Percentiles rank a stretch among this genome's conserved stretches.
Evolutionary conservation across 495 filamentous ascomycete genomes (phyloP).

Genomic region (Tricharina praecox): DNA sequence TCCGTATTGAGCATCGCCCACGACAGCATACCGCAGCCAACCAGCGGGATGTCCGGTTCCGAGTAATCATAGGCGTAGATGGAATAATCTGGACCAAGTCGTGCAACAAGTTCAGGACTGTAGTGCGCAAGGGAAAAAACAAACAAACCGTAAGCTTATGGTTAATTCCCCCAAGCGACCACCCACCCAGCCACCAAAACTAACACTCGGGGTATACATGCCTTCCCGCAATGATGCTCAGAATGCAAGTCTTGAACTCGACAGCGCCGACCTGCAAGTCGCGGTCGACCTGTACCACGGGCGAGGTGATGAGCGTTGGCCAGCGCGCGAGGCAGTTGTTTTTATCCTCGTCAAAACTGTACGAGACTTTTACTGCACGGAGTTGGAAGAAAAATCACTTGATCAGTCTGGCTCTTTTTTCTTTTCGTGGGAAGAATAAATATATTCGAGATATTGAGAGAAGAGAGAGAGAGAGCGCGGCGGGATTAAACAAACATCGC

Average conservation of each 20-base stretch:
- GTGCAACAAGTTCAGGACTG: slow-evolving; percentile 76
- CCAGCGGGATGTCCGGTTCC: slow-evolving; percentile 77
- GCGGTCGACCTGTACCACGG: slow-evolving; percentile 64
- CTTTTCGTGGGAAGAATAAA: too few relatives aligned
- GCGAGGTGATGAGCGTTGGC: slow-evolving; percentile 63
- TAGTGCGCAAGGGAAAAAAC: slow-evolving; percentile 24
- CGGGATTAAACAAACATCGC: slow-evolving; percentile 6
- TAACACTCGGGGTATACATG: too few relatives aligned
- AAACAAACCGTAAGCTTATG: slow-evolving; percentile 4
- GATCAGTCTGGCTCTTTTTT: not conserved
- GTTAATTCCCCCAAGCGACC: slow-evolving; percentile 7
- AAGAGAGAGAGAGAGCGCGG: too few relatives aligned
- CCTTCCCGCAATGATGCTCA: slow-evolving; percentile 64
- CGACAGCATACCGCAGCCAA: slow-evolving; percentile 92
- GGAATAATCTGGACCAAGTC: slow-evolving; percentile 76
- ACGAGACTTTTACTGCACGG: slow-evolving; percentile 73
- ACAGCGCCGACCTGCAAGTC: slow-evolving; percentile 66
- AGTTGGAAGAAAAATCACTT: slow-evolving; percentile 2
- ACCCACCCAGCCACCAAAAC: slow-evolving; percentile 19
- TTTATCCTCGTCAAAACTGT: slow-evolving; percentile 85
- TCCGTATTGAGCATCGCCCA: slow-evolving; percentile 48
- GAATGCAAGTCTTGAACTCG: slow-evolving; percentile 75
- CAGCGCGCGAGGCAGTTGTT: slow-evolving; percentile 84
- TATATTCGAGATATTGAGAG: too few relatives aligned
- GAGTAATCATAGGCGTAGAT: slow-evolving; percentile 96